Evolutionary conservation across 2,329 filamentous ascomycete genomes (phyloP), one percentile per base, ranked within the genome.

Genomic region (Ceratocystiopsis minuta): DNA sequence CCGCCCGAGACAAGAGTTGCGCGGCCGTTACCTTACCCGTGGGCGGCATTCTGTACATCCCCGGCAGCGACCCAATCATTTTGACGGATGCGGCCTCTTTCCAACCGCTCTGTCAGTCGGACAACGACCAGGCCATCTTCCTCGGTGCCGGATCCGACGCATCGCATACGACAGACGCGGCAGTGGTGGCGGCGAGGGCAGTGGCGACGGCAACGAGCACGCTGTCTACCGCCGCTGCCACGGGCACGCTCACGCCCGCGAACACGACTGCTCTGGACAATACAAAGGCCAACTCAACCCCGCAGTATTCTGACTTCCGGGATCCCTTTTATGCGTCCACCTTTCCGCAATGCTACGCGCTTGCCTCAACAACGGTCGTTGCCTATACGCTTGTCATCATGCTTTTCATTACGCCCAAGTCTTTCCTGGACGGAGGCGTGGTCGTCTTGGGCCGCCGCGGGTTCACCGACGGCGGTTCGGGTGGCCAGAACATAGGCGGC

Each of bases 301-400:
- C 58, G 20, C 56, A 60, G 34, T 60, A 78, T 48, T 72, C 78
- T 46, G 75, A 86, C 57, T 73, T 83, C 42, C 70, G 74, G 48
- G 84, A 93, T 53, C 86, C 86, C 10, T 98, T 98, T 60, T 94
- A 93, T 60, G 80, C 87, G 42, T 94, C 87, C 34, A 86, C 84
- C 16, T 88, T 90, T 37, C 88, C 90, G 14, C 86, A 93, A 59
- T 80, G 83, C 53, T 98, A 95, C 55, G 87, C 87, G 37, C 80
- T 96, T 42, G 86, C 86, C 43, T 83, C 86, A 15, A 85, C 85
- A 16, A 96, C 87, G 1, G 80, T 94, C 43, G 79, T 93, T 39
- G 80, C 86, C 39, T 96, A 92, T 61, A 80, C 92, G 56, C 74
- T 96, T 38, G 80, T 95, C 51, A 83, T 94, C 48, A 92, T 95